Conservation (phyloP, 257 asterid genomes). For the Fraxinus americana region DNA sequence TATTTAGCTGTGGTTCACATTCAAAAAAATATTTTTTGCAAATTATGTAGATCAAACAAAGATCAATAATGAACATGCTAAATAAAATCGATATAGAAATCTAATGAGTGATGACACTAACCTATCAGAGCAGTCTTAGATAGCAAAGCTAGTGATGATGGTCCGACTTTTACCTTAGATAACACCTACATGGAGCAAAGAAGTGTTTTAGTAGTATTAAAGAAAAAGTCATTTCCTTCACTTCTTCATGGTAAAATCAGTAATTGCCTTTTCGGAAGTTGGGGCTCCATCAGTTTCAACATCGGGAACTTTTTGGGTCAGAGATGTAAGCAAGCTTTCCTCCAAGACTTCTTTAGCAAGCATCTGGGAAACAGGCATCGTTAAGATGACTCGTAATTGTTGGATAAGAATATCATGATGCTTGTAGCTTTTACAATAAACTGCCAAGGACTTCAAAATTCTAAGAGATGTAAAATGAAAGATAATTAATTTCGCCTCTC, state of each 20-base stretch:
- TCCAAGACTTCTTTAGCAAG: constrained; percentile 85
- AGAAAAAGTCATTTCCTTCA: constrained; percentile 12
- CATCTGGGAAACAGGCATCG: constrained; percentile 60
- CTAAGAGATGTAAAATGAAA: neutral
- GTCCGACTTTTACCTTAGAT: constrained; percentile 86
- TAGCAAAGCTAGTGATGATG: constrained; percentile 83
- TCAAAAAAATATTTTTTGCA: constrained; percentile 10
- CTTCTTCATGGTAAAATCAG: constrained; percentile 25
- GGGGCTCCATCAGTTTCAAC: constrained; percentile 57
- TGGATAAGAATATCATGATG: constrained; percentile 1
- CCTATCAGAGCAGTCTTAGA: constrained; percentile 89
- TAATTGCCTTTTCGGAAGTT: constrained; percentile 63
- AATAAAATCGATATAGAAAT: constrained; percentile 10
- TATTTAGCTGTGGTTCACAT: constrained; percentile 64
- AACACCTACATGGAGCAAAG: constrained; percentile 57
- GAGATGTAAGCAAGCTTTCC: constrained; percentile 71
- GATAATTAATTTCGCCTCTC: constrained; percentile 1
- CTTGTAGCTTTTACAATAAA: constrained; percentile 17
- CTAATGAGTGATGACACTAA: constrained; percentile 35
- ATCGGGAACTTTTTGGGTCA: constrained; percentile 62
- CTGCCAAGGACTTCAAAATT: neutral
- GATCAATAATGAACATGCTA: neutral
- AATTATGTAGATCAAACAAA: constrained; percentile 1
- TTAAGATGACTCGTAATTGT: constrained; percentile 11
- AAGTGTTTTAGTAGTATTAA: constrained; percentile 9